Conservation (phyloP, 2,329 filamentous ascomycete species). For the Pseudocercospora fijiensis region DNA sequence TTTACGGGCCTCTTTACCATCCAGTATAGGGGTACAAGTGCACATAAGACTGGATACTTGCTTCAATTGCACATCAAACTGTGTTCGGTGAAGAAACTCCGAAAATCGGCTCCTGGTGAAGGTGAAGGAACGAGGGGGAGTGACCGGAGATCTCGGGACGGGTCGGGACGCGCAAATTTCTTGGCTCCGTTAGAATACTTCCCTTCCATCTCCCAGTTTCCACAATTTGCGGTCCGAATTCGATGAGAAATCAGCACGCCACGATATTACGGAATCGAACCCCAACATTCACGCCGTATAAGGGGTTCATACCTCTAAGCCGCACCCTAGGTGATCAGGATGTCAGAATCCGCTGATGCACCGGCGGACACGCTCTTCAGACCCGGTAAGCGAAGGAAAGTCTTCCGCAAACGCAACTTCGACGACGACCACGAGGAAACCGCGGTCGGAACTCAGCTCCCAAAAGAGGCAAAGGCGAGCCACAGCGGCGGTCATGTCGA, state of each 20-base stretch:
- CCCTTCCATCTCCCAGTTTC: too few relatives aligned
- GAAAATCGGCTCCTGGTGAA: too few relatives aligned
- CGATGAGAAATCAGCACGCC: conserved; percentile 4
- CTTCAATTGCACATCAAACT: not conserved
- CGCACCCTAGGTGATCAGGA: not conserved
- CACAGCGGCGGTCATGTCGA: not conserved
- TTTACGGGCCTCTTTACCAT: too few relatives aligned
- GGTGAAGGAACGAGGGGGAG: too few relatives aligned
- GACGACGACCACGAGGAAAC: conserved; percentile 28
- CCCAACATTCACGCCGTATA: not conserved
- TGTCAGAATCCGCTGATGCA: conserved; percentile 8
- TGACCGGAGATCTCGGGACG: too few relatives aligned
- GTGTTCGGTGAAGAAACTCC: too few relatives aligned
- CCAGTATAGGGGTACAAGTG: too few relatives aligned
- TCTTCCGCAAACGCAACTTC: conserved; percentile 47
- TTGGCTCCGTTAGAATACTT: too few relatives aligned
- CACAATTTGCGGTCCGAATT: not conserved
- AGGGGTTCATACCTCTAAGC: not conserved
- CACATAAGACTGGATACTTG: too few relatives aligned
- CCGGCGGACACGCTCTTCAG: conserved; percentile 44
- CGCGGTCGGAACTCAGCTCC: not conserved
- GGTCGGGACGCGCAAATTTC: too few relatives aligned
- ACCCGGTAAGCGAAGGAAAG: conserved; percentile 52
- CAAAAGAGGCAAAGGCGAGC: not conserved
- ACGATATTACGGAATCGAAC: not conserved